Evolutionary conservation across 1,139 yeast species (phyloP).

Genomic region (Meyerozyma carpophila): DNA sequence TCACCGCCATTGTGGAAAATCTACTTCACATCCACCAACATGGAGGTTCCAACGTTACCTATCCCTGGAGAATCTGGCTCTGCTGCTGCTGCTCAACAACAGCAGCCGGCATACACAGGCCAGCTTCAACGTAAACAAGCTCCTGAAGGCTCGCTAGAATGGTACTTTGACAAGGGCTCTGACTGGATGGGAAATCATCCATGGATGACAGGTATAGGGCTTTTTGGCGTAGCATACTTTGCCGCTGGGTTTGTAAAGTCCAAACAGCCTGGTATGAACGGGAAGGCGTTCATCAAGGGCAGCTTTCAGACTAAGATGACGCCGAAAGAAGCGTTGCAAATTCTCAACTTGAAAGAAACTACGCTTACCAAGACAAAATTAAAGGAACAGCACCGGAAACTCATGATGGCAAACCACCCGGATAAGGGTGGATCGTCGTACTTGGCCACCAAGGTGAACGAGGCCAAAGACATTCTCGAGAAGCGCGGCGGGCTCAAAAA

Average conservation of each 20-base stretch:
- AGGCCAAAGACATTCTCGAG: constrained; percentile 90
- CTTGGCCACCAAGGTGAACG: constrained; percentile 93
- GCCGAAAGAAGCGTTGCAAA: constrained; percentile 85
- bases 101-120: constrained; percentile 30
- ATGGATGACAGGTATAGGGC: constrained; percentile 65
- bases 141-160: constrained; percentile 49
- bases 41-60: constrained; percentile 55
- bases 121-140: constrained; percentile 39
- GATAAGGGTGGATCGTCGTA: constrained; percentile 97
- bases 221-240: constrained; percentile 57
- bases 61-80: constrained; percentile 48
- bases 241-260: constrained; percentile 67
- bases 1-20: neutral
- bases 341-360: constrained; percentile 77
- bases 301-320: constrained; percentile 89
- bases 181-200: constrained; percentile 76
- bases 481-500: constrained; percentile 65
- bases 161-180: constrained; percentile 62
- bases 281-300: constrained; percentile 74
- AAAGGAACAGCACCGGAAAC: constrained; percentile 85
- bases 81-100: constrained; percentile 11
- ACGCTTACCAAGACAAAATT: constrained; percentile 70
- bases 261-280: constrained; percentile 67
- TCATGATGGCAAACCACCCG: constrained; percentile 92
- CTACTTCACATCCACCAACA: constrained; percentile 9